Evolutionary conservation across 139 green algal genomes (phyloP).

Genomic region (Choricystis sp.): DNA sequence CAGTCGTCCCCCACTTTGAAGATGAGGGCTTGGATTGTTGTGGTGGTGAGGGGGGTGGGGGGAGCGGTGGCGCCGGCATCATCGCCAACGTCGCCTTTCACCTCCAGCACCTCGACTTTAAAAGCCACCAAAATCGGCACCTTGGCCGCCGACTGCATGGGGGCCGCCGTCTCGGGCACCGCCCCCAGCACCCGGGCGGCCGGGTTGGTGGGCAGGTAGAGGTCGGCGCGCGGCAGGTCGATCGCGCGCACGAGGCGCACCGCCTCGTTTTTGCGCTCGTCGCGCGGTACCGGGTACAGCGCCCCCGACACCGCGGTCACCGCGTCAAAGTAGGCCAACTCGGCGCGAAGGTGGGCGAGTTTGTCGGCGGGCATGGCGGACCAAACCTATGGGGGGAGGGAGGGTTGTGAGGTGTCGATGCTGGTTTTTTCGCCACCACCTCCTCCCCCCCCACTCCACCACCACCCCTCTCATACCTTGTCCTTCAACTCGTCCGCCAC

Average conservation of each 20-base stretch:
- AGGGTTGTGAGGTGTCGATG: background rate
- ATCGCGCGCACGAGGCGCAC: conserved; percentile 9
- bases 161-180: conserved; percentile 38
- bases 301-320: conserved; percentile 46
- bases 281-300: conserved; percentile 36
- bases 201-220: conserved; percentile 83
- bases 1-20: conserved; percentile 96
- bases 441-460: background rate
- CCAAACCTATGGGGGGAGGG: conserved; percentile 1
- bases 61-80: background rate
- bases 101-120: conserved; percentile 27
- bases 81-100: no score
- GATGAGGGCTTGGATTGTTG: conserved; percentile 55
- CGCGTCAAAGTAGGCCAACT: conserved; percentile 57
- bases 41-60: background rate
- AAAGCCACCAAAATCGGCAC: conserved; percentile 86
- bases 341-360: conserved; percentile 32
- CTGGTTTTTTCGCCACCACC: no score
- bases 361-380: conserved; percentile 7
- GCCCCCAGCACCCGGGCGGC: conserved; percentile 41
- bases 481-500: conserved; percentile 34
- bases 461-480: background rate
- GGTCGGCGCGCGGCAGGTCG: conserved; percentile 28
- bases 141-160: conserved; percentile 65
- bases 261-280: conserved; percentile 10